Conservation (phyloP, 495 filamentous ascomycete genomes). For the Aspergillus incahuasiensis region DNA sequence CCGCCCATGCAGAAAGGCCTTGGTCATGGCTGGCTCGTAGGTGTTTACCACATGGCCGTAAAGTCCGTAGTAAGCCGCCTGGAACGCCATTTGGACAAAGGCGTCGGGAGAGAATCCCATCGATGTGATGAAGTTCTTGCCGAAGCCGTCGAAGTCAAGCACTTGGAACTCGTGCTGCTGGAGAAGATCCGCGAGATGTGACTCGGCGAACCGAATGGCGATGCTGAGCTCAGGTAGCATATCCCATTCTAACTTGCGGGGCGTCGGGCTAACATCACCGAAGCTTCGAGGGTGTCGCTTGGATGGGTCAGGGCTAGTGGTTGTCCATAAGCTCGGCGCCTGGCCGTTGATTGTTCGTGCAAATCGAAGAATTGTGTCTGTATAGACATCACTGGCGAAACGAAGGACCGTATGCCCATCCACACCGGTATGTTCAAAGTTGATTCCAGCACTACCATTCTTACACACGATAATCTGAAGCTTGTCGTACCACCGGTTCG, state of each 20-base stretch:
- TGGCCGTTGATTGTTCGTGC: conserved; percentile 94
- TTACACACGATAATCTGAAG: conserved; percentile 99
- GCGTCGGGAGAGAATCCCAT: conserved; percentile 97
- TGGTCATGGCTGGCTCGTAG: conserved; percentile 98
- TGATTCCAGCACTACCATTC: conserved; percentile 96
- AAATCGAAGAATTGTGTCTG: conserved; percentile 95
- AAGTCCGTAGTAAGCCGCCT: conserved; percentile 96
- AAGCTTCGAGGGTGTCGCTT: conserved; percentile 93
- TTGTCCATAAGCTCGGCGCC: conserved; percentile 88
- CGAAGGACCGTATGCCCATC: conserved; percentile 96
- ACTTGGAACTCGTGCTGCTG: conserved; percentile 95
- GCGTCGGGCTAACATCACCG: conserved; percentile 89
- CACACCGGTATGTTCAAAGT: conserved; percentile 97
- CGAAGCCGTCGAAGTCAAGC: conserved; percentile 82
- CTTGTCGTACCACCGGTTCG: conserved; percentile 99
- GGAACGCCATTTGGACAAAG: conserved; percentile 98
- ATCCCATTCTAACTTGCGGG: conserved; percentile 96
- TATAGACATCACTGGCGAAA: conserved; percentile 94
- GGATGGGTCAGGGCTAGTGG: conserved; percentile 82
- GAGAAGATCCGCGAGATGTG: conserved; percentile 87
- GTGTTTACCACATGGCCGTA: conserved; percentile 92
- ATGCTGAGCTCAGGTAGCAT: conserved; percentile 90
- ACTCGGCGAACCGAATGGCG: conserved; percentile 92
- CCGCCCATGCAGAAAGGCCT: conserved; percentile 84
- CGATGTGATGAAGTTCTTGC: conserved; percentile 96